These are phyloP conservation scores for Penicillium brasilianum DNA, from an alignment of 2,329 filamentous ascomycete genomes.

Conservation along the genomic window DNA sequence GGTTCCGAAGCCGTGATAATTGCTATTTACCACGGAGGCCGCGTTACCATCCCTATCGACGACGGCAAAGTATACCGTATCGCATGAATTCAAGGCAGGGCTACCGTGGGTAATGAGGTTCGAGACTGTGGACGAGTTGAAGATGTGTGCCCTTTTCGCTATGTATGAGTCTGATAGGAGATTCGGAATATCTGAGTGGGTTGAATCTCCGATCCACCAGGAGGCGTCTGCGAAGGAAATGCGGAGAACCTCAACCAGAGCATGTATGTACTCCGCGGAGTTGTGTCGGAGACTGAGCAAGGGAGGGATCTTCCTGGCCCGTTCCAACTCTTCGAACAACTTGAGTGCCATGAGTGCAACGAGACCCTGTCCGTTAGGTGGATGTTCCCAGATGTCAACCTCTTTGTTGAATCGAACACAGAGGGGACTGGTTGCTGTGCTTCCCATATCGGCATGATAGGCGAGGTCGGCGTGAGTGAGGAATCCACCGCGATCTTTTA, in stretches of 20 bases:
- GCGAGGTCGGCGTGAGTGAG: slow-evolving; percentile 78
- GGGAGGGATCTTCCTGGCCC: slow-evolving; percentile 74
- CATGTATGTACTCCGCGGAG: slow-evolving; percentile 77
- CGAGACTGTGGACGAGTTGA: slow-evolving; percentile 58
- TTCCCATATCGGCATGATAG: slow-evolving; percentile 72
- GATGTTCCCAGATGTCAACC: slow-evolving; percentile 91
- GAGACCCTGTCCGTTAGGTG: slow-evolving; percentile 93
- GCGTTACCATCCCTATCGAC: slow-evolving; percentile 83
- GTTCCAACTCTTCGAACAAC: slow-evolving; percentile 83
- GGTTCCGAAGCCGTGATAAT: slow-evolving; percentile 83
- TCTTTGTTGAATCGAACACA: slow-evolving; percentile 70
- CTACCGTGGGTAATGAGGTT: slow-evolving; percentile 70
- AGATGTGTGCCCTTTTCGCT: slow-evolving; percentile 67
- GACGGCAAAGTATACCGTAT: slow-evolving; percentile 91
- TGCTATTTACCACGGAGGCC: slow-evolving; percentile 94
- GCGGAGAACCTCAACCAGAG: slow-evolving; percentile 81
- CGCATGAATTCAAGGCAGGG: slow-evolving; percentile 79
- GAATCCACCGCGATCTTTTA: slow-evolving; percentile 74
- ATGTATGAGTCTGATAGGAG: slow-evolving; percentile 76
- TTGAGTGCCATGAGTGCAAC: slow-evolving; percentile 92
- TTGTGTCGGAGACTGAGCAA: slow-evolving; percentile 75
- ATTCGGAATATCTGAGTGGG: slow-evolving; percentile 69
- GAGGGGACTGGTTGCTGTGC: slow-evolving; percentile 79
- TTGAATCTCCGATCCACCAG: slow-evolving; percentile 88
- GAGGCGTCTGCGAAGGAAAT: slow-evolving; percentile 86